A percentile compares a stretch with the other conserved stretches of the same genome.
Conservation (phyloP, 805 yeast genomes). For the Hanseniaspora clermontiae region DNA sequence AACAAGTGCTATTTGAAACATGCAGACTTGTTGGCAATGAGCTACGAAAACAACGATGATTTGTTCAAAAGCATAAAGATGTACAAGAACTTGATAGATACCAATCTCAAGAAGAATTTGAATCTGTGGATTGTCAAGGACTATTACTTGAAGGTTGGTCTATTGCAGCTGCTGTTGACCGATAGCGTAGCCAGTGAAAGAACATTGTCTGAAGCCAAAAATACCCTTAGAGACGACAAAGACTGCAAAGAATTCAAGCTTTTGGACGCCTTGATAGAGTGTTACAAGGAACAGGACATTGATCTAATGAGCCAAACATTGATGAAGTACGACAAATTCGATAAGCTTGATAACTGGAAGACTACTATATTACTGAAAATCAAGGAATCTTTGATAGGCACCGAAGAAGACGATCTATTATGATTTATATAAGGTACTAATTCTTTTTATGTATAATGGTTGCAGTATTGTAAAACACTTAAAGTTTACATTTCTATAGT, state of each 20-base stretch:
- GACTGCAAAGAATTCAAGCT: constrained; percentile 66
- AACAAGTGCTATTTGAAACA: constrained; percentile 79
- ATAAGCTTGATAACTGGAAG: constrained; percentile 82
- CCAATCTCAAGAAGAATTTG: constrained; percentile 57
- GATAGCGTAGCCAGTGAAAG: constrained; percentile 80
- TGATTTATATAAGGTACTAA: background rate
- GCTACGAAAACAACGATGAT: constrained; percentile 36
- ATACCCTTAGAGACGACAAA: constrained; percentile 41
- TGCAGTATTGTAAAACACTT: background rate
- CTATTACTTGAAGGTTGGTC: constrained; percentile 68
- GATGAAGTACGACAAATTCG: constrained; percentile 74
- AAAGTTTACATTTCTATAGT: too few relatives aligned
- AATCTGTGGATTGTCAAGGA: constrained; percentile 90
- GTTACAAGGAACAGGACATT: constrained; percentile 69
- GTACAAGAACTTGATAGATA: constrained; percentile 68
- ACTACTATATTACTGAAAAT: constrained; percentile 71
- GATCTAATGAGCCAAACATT: constrained; percentile 63
- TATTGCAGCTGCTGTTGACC: constrained; percentile 71
- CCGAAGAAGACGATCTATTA: constrained; percentile 48
- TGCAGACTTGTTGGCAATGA: constrained; percentile 72
- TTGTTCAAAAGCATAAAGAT: constrained; percentile 63
- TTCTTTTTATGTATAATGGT: background rate
- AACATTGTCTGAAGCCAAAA: constrained; percentile 44
- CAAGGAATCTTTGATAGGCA: constrained; percentile 57
- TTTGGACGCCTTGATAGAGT: constrained; percentile 50